Evolutionary conservation across 2,329 filamentous ascomycete genomes (phyloP).

Genomic region (Alternaria sp.): DNA sequence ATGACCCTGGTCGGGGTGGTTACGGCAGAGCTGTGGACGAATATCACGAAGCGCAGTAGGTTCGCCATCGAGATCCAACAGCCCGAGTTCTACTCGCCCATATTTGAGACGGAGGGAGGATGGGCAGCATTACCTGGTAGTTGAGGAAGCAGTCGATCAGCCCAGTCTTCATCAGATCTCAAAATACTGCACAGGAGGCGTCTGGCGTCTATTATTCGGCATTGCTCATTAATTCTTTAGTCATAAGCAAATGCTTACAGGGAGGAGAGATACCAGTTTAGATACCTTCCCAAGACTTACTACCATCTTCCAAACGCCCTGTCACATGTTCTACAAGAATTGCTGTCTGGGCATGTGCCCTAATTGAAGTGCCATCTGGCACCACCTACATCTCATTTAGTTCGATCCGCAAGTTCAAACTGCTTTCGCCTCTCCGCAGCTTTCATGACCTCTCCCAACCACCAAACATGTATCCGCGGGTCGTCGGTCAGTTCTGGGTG

Average conservation of each 20-base stretch:
- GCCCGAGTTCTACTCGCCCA: not conserved
- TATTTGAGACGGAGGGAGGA: not conserved
- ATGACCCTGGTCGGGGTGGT: constrained; percentile 91
- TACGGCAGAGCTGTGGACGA: constrained; percentile 73
- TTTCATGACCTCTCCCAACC: constrained; percentile 74
- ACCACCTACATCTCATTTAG: constrained; percentile 17
- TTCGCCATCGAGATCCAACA: not conserved
- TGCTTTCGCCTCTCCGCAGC: constrained; percentile 43
- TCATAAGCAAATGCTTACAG: constrained; percentile 3
- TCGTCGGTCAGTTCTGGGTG: constrained; percentile 94
- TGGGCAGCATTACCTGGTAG: not conserved
- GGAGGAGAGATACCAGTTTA: constrained; percentile 3
- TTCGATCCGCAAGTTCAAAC: constrained; percentile 44
- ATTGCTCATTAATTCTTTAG: constrained; percentile 5
- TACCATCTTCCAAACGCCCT: constrained; percentile 19
- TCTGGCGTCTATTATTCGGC: constrained; percentile 22
- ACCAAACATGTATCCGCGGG: constrained; percentile 90
- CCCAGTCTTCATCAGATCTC: not conserved
- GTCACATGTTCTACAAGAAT: constrained; percentile 15
- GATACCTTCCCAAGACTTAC: constrained; percentile 11
- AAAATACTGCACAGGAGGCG: constrained; percentile 26
- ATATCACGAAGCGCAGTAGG: constrained; percentile 39
- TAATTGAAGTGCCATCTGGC: not conserved
- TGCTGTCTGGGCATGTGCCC: not conserved
- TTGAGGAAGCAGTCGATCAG: not conserved